Conservation (phyloP, 1,139 yeast species). For the Candida tropicalis region DNA sequence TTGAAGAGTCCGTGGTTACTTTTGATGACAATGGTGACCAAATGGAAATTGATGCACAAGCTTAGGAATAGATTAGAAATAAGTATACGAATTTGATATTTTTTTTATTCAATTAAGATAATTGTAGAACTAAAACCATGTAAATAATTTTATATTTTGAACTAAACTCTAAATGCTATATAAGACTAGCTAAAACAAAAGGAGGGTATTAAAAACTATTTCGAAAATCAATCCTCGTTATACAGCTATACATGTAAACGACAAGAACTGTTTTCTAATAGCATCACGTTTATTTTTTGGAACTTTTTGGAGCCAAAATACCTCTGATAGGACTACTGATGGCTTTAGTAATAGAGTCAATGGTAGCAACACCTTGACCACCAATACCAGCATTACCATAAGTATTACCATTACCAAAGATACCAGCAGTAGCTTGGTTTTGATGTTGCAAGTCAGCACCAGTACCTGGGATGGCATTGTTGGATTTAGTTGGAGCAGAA, state of each 20-base stretch:
- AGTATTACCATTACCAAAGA: conserved; percentile 6
- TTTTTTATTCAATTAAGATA: neutral
- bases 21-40: conserved; percentile 44
- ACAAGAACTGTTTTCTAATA: neutral
- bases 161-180: neutral
- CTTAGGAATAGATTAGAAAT: conserved; percentile 2
- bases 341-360: neutral
- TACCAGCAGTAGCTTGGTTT: conserved; percentile 5
- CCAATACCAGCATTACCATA: conserved; percentile 5
- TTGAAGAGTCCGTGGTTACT: conserved; percentile 63
- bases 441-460: conserved; percentile 2
- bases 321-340: neutral
- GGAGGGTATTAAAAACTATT: neutral
- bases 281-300: neutral
- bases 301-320: neutral
- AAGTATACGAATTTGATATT: neutral
- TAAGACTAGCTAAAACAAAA: neutral
- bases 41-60: conserved; percentile 74
- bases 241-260: neutral
- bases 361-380: neutral
- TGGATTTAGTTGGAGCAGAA: neutral
- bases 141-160: no score
- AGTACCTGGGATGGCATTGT: neutral
- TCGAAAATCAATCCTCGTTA: neutral
- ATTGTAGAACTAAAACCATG: neutral